Evolutionary conservation across 129 eudicot species (phyloP), one percentile per base, ranked within the genome.

Genomic region (Escallonia rubra): DNA sequence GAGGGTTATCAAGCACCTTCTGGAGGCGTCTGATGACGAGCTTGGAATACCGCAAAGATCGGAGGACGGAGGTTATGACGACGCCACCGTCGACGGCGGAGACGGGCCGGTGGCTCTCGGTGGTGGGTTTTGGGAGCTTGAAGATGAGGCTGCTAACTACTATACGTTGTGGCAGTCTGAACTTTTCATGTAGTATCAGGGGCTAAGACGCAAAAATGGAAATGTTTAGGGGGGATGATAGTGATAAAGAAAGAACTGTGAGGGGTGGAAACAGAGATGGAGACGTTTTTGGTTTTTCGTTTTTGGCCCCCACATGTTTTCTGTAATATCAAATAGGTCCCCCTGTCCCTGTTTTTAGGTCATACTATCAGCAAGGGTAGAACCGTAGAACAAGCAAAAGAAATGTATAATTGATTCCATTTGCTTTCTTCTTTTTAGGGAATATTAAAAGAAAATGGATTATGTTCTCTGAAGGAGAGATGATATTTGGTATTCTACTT

Each of bases 1-100:
- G 63, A 81, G 77, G 73, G 86, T 82, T n/a, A 92, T 92, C 72
- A 81, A 86, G 68, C 98, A 88, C 77, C 96, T 92, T 61, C 86
- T 92, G 0, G 96, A 92, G 83, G 98, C 98, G 51, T 92, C 98
- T 13, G 98, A 92, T 58, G 98, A 92, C 62, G 96, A 92, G 71
- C 77, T 86, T 8, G 98, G 98, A 6, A 64, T 92, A 15, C 98
- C 98, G 0, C 77, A 78, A 54, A 65, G 63, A 23, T 23, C 34
- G 34, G 34, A 23, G 8, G 74, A 68, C 42, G 64, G 75, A 6
- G 54, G 47, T 15, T 84, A 15, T 12, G 81, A 61, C 45, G 88
- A 72, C 46, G 66, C 60, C n/a, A 69, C 53, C 5, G 57, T 53
- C 23, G 70, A 61, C 41, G 84, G 74, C 42, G 72, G 64, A 59